A percentile compares a stretch with the other conserved stretches of the same genome.
These are phyloP conservation scores for Penicillium riverlandense DNA, from an alignment of 495 filamentous ascomycete species.

Conservation along the genomic window DNA sequence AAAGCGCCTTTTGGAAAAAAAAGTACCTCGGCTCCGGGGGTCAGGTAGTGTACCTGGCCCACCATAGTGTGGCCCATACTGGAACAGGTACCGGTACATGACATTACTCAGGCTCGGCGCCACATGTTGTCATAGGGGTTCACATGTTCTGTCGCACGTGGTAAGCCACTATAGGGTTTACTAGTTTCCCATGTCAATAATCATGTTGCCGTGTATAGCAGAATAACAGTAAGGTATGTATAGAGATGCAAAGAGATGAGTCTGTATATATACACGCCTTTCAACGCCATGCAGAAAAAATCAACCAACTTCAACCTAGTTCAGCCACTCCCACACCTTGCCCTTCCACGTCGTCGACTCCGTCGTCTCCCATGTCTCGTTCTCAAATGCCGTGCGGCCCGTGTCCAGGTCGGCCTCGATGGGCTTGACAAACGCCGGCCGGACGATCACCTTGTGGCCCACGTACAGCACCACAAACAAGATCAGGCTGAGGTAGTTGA, in stretches of 20 bases:
- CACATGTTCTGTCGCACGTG: not conserved
- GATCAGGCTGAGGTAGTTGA: slow-evolving; percentile 55
- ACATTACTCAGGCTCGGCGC: not conserved
- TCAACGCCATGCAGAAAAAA: not conserved
- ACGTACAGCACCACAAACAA: slow-evolving; percentile 51
- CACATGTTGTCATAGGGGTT: not conserved
- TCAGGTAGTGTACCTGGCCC: too few species aligned
- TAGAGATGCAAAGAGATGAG: too few species aligned
- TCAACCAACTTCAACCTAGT: slow-evolving; percentile 6
- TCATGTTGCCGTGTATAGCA: too few species aligned
- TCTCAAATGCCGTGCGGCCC: slow-evolving; percentile 32
- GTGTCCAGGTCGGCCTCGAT: slow-evolving; percentile 44
- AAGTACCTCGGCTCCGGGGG: not conserved
- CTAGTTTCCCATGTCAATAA: too few species aligned
- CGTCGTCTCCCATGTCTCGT: slow-evolving; percentile 38
- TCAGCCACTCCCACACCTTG: slow-evolving; percentile 17
- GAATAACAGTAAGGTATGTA: too few species aligned
- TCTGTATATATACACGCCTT: too few species aligned
- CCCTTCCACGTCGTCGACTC: slow-evolving; percentile 36
- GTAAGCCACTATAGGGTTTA: too few species aligned
- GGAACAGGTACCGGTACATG: not conserved
- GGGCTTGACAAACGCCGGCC: slow-evolving; percentile 31
- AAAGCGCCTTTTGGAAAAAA: slow-evolving; percentile 1
- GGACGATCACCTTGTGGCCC: slow-evolving; percentile 49
- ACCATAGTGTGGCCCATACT: too few species aligned